Base-by-base conservation (phyloP, 768 basidiomycete species). In the Russula virescens region DNA sequence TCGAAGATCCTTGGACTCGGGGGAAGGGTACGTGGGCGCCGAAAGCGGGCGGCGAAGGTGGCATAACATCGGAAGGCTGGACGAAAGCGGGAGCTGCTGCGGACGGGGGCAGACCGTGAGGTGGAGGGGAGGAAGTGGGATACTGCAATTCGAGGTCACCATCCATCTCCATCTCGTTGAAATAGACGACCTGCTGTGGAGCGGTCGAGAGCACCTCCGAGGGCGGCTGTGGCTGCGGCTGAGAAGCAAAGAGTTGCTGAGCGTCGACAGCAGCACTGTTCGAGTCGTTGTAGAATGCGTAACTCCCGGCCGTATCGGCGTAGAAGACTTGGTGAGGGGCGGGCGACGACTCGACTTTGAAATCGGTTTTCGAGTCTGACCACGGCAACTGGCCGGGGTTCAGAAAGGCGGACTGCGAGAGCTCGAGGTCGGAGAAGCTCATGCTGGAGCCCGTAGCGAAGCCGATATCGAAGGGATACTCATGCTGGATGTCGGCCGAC, bases 51-150 rank as follows among this genome's bases (percentile, higher is more conserved):
- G 62, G 62, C 5, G 62, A 64, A 14, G 63, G 63, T 11, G 58
- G 53, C 63, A 64, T 64, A 38, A 64, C 53, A 7, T 64, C 63
- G 47, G 58, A 64, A 5, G 63, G 63, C 3, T 64, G 63, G 23
- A 64, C 58, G 16, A 49, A 64, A 19, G 53, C 34, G 14, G 58
- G 53, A 10, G 25, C 47, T 21, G 34, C 21, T 16, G 62, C 31
- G 13, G 38, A 34, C 3, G 47, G 13, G 1, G 52, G 21, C 13
- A 63, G 23, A 1, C 51, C 11, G 18, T 59, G 62, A 7, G 52
- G 52, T 6, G 58, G 18, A 42, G 62, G 52, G 1, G 62, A 53
- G 7, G 34, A 49, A 5, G 46, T 9, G 3, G 62, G 51, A 43
- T 63, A 59, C 0, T 28, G 62, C 57, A 63, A 25, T 0, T 59